These are phyloP conservation scores for Ceratobasidium sp. DNA, from an alignment of 1,284 basidiomycete species.

Conservation along the genomic window DNA sequence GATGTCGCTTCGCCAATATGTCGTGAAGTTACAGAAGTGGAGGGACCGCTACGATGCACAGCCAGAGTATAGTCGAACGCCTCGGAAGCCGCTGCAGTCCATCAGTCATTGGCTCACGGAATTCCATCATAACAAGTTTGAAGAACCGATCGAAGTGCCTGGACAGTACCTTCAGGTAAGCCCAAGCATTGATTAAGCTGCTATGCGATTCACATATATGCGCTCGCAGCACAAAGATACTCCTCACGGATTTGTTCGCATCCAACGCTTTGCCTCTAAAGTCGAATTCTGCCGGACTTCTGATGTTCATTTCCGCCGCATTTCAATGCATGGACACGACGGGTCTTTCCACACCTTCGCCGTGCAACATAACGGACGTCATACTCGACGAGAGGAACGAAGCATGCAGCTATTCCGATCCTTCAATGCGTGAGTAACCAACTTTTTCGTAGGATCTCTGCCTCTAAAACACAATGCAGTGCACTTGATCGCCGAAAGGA, in stretches of 20 bases:
- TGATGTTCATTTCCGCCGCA: constrained; percentile 89
- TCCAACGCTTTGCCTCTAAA: constrained; percentile 90
- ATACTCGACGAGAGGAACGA: constrained; percentile 93
- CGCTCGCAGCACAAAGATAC: constrained; percentile 87
- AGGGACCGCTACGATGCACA: constrained; percentile 86
- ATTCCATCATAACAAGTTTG: constrained; percentile 98
- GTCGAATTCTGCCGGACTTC: constrained; percentile 88
- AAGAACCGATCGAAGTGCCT: constrained; percentile 94
- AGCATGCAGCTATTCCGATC: constrained; percentile 93
- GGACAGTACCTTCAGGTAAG: constrained; percentile 96
- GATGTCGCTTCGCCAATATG: constrained; percentile 88
- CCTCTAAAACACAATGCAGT: constrained; percentile 63
- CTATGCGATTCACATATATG: not conserved
- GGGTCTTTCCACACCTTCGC: constrained; percentile 90
- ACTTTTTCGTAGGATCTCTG: not conserved
- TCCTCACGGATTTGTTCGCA: constrained; percentile 91
- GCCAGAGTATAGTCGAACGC: constrained; percentile 42
- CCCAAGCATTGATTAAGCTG: not conserved
- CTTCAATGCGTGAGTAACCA: constrained; percentile 82
- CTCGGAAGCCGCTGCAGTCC: constrained; percentile 79
- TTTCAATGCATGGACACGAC: constrained; percentile 94
- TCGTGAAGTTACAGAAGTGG: constrained; percentile 91
- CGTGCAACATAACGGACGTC: constrained; percentile 90
- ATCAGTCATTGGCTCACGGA: constrained; percentile 95
- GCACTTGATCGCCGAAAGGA: constrained; percentile 91